These are phyloP conservation scores for Zostera marina DNA, from an alignment of 116 monocot species.

Conservation along the genomic window DNA sequence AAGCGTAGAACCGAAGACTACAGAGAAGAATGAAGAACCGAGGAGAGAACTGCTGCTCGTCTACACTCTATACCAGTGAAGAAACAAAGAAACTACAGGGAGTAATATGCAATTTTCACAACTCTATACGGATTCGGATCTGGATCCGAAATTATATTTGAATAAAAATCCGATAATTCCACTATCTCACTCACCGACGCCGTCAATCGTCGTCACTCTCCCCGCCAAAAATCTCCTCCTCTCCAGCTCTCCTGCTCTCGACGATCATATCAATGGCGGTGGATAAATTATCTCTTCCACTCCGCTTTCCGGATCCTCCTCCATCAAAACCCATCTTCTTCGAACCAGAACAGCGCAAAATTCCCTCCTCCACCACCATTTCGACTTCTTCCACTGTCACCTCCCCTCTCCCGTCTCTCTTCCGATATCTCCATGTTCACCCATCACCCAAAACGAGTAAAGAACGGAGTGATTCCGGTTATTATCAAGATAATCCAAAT, in stretches of 20 bases:
- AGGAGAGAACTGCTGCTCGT: too few relatives aligned
- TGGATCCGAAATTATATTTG: too few relatives aligned
- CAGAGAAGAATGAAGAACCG: too few relatives aligned
- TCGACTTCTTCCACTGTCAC: slow-evolving; percentile 4
- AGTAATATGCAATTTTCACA: too few relatives aligned
- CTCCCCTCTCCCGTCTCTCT: slow-evolving; percentile 4
- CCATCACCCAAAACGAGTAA: background rate
- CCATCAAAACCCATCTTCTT: slow-evolving; percentile 21
- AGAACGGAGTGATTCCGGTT: background rate
- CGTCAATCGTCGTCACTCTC: background rate
- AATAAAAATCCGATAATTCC: too few relatives aligned
- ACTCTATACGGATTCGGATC: too few relatives aligned
- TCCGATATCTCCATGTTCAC: slow-evolving; percentile 6
- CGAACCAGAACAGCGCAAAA: slow-evolving; percentile 4
- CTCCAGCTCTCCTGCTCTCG: too few relatives aligned
- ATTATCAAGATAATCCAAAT: background rate
- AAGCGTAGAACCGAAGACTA: too few relatives aligned
- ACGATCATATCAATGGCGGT: slow-evolving; percentile 21
- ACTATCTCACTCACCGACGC: background rate
- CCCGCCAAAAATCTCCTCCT: slow-evolving; percentile 2
- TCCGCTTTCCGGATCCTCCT: slow-evolving; percentile 26
- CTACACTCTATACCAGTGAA: too few relatives aligned
- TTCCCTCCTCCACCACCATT: background rate
- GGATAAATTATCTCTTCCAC: slow-evolving; percentile 39
- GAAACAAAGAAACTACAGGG: too few relatives aligned